Percentiles rank a stretch among this genome's conserved stretches.
These are phyloP conservation scores for Piper longum DNA, from an alignment of 164 flowering plant species.

Conservation along the genomic window DNA sequence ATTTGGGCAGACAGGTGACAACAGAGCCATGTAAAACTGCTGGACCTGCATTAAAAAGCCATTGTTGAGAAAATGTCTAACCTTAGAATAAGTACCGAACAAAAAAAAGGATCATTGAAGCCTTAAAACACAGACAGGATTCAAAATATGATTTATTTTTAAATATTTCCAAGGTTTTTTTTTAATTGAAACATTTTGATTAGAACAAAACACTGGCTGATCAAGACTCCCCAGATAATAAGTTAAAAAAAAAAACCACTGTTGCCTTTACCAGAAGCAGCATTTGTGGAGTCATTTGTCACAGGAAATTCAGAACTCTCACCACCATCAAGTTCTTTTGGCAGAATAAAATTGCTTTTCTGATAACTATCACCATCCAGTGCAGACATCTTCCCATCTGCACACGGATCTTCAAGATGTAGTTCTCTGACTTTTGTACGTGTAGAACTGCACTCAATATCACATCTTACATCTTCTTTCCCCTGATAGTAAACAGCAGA, in stretches of 20 bases:
- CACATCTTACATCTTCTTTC: slow-evolving; percentile 21
- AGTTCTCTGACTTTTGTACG: slow-evolving; percentile 9
- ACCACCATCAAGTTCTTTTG: not conserved
- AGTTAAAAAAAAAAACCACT: slow-evolving; percentile 2
- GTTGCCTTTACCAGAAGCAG: slow-evolving; percentile 13
- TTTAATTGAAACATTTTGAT: no score
- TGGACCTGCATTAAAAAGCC: no score
- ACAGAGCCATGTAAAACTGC: no score
- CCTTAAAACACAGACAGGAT: slow-evolving; percentile 18
- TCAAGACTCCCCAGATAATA: no score
- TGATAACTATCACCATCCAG: not conserved
- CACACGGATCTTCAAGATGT: slow-evolving; percentile 6
- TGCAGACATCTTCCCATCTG: not conserved
- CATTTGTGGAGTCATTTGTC: slow-evolving; percentile 10
- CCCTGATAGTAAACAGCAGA: slow-evolving; percentile 37
- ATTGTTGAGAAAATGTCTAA: no score
- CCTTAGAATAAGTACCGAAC: no score
- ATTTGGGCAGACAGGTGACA: no score
- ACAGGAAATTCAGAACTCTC: slow-evolving; percentile 4
- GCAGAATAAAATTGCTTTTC: slow-evolving; percentile 6
- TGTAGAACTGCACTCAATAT: slow-evolving; percentile 7
- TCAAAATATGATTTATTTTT: slow-evolving; percentile 13
- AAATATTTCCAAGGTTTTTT: no score
- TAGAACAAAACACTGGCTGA: no score
- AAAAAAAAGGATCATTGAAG: no score